phyloP scores from a whole-genome alignment of 495 filamentous ascomycete species.

The Sordaria brevicollis region DNA sequence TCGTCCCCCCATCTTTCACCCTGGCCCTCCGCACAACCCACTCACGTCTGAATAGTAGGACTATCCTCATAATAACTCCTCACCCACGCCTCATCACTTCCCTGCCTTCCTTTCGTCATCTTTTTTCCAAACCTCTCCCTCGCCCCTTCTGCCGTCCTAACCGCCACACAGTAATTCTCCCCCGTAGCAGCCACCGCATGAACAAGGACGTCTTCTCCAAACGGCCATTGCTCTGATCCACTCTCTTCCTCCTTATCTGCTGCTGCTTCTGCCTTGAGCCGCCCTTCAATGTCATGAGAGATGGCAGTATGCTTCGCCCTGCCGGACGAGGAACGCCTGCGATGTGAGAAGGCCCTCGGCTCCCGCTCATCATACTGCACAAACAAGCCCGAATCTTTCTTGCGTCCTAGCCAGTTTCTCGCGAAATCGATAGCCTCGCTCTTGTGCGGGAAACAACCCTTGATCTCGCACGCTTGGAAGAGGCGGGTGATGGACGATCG shows the following conservation, averaged over 20 bases:
- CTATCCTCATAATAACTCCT: neutral
- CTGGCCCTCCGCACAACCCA: neutral
- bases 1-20: neutral
- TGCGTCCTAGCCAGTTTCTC: conserved; percentile 2
- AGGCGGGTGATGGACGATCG: conserved; percentile 9
- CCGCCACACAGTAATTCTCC: conserved; percentile 28
- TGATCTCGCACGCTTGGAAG: conserved; percentile 26
- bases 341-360: no score
- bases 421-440: conserved; percentile 23
- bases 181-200: conserved; percentile 32
- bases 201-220: conserved; percentile 33
- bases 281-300: neutral
- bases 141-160: conserved; percentile 18
- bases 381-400: conserved; percentile 17
- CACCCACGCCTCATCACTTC: neutral
- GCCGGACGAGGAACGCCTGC: no score
- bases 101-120: neutral
- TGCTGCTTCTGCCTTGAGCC: no score
- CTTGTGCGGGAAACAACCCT: conserved; percentile 25
- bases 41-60: neutral
- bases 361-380: conserved; percentile 31
- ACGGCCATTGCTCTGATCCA: conserved; percentile 33
- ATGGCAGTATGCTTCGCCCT: conserved; percentile 1
- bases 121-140: conserved; percentile 10
- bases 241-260: neutral